Evolutionary conservation across 371 early-diverging fungal species (phyloP), one percentile per base, ranked within the genome.

Genomic region (Mucor indicus): DNA sequence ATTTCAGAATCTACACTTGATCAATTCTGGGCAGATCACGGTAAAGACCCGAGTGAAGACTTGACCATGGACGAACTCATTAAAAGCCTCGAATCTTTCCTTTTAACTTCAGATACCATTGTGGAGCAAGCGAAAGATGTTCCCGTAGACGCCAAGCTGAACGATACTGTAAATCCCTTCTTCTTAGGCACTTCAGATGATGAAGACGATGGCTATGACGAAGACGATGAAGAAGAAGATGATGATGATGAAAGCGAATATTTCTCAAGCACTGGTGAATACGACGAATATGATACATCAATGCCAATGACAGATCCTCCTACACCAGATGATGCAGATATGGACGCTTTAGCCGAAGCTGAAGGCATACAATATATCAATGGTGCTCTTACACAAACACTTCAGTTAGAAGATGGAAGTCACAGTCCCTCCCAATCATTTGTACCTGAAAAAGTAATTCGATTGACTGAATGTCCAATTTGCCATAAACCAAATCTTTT

Each of bases 1-100:
- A 79, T 89, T 17, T 77, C 84, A 0, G 86, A 84, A 37, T 69
- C 80, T 10, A 84, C 87, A 0, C 69, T 90, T 4, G 78, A 82
- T 38, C 55, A 59, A 4, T 83, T 86, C 48, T 90, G 87, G 76
- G 35, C 58, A 5, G 64, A 75, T 3, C 74, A 78, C 37, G 65
- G 66, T 17, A 86, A 86, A 45, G 69, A 75, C 24, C 77, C 80
- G 0, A 67, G 62, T 10, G 85, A 86, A 13, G 87, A 81, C 20
- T 55, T 92, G 21, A 62, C 83, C 3, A 79, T 85, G 49, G 83
- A 81, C 6, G 86, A 89, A 47, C 56, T 87, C 10, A 77, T 78
- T 21, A 68, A 70, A 13, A 70, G 84, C 21, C 58, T 92, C 11
- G 92, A 92, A 54, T 56, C 69, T 24, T 64, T 60, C 38, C 58